Evolutionary conservation across 257 asterid genomes (phyloP).

Genomic region (Avicennia marina): DNA sequence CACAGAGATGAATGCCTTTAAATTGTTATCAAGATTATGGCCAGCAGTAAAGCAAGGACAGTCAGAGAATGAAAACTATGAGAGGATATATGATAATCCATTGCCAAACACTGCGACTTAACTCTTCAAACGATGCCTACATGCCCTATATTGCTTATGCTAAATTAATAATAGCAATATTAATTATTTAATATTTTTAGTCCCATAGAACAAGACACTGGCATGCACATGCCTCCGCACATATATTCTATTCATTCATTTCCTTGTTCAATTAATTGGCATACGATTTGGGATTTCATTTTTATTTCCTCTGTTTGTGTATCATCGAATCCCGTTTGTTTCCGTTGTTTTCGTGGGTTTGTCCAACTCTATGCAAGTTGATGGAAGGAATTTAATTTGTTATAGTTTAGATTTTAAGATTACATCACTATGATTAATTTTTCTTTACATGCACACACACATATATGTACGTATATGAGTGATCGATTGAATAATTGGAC

Average conservation of each 20-base stretch:
- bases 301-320: conserved; percentile 15
- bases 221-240: conserved; percentile 24
- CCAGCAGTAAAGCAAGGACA: no score
- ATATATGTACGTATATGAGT: no score
- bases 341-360: conserved; percentile 16
- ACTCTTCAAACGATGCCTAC: conserved; percentile 14
- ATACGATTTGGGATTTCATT: conserved; percentile 1
- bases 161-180: no score
- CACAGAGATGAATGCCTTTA: no score
- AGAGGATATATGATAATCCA: no score
- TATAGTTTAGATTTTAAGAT: no score
- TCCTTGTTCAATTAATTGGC: conserved; percentile 1
- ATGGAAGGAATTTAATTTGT: no score
- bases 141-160: neutral
- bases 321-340: conserved; percentile 15
- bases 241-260: neutral
- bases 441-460: no score
- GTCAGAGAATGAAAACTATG: no score
- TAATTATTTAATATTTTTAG: neutral
- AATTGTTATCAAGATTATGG: no score
- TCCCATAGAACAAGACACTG: conserved; percentile 27
- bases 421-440: no score
- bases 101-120: conserved; percentile 6
- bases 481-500: no score
- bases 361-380: conserved; percentile 4